Evolutionary conservation across 176 grass and related monocot genomes (phyloP), one percentile per base, ranked within the genome.

Genomic region (Aegilops umbellulata): DNA sequence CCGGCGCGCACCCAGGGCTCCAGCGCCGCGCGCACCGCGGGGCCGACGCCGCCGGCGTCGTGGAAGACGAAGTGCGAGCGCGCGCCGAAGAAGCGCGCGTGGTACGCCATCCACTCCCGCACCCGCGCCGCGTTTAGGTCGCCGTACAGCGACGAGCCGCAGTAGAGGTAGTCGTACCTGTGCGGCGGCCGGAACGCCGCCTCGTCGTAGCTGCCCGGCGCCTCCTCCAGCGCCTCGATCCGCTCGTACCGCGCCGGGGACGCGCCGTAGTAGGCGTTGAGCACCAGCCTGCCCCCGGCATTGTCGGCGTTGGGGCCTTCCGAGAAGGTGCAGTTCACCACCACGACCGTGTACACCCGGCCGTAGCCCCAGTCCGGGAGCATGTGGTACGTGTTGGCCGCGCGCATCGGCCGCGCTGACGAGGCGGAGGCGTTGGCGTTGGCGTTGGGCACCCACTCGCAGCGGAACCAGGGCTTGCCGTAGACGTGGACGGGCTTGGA

Each of bases 321-420:
- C 3, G 88, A 24, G 90, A 99, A 99, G 5, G 97, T 99, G 92
- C 97, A 99, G 89, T 99, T 99, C 11, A 96, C 97, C 74, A 99
- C 82, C 46, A 99, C 94, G 22, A 93, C 92, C 22, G 97, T 96
- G 90, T 99, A 99, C 38, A 96, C 90, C 24, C 88, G 97, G 92
- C 97, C 97, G 85, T 99, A 99, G 83, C 97, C 97, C 97, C 97
- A 99, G 87, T 99, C 97, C 19, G 97, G 97, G 58, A 93, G 88
- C 92, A 99, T 96, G 84, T 91, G 90, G 88, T 94, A 99, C 11
- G 94, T 78, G 80, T 78, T 99, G 31, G 90, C 82, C 2, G 90
- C 86, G 62, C 86, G 86, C 32, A 88, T 80, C 16, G 69, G 85
- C 60, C 24, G 15, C 30, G 82, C 17, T 2, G 74, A 0, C 4